Conservation (phyloP, 805 yeast genomes). For the Metschnikowia baotianmanensis region DNA sequence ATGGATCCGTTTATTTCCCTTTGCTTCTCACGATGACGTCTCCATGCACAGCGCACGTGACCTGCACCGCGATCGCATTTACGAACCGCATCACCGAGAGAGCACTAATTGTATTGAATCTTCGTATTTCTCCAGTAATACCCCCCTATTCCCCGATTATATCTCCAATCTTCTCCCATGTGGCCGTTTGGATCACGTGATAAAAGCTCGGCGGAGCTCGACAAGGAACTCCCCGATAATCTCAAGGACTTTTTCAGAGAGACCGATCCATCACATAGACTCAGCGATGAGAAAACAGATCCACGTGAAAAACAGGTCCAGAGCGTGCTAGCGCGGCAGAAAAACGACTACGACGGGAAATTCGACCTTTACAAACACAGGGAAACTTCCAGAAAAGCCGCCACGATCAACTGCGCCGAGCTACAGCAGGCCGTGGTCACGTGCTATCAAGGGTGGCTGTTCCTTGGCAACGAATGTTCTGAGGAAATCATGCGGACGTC, state of each 20-base stretch:
- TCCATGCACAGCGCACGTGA: no score
- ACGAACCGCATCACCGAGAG: no score
- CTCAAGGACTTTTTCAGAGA: slow-evolving; percentile 32
- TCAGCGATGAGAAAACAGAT: neutral
- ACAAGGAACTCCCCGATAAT: slow-evolving; percentile 34
- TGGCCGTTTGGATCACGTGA: slow-evolving; percentile 13
- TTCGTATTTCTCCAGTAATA: no score
- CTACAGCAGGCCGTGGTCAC: slow-evolving; percentile 35
- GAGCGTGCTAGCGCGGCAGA: slow-evolving; percentile 21
- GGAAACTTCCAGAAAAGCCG: slow-evolving; percentile 25
- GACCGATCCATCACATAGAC: slow-evolving; percentile 27
- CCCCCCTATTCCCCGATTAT: no score
- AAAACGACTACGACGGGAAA: slow-evolving; percentile 23
- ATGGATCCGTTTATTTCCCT: no score
- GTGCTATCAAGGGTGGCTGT: slow-evolving; percentile 35
- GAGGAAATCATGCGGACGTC: slow-evolving; percentile 28
- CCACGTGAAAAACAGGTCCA: slow-evolving; percentile 30
- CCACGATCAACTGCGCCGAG: slow-evolving; percentile 40
- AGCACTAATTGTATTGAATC: no score
- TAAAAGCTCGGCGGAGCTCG: slow-evolving; percentile 23
- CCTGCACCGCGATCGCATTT: no score
- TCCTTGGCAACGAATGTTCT: slow-evolving; percentile 30
- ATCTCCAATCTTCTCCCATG: slow-evolving; percentile 7
- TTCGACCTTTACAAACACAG: slow-evolving; percentile 31
- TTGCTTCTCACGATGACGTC: no score